Conservation (phyloP, 2,329 filamentous ascomycete genomes). For the Pseudogymnoascus sp. region DNA sequence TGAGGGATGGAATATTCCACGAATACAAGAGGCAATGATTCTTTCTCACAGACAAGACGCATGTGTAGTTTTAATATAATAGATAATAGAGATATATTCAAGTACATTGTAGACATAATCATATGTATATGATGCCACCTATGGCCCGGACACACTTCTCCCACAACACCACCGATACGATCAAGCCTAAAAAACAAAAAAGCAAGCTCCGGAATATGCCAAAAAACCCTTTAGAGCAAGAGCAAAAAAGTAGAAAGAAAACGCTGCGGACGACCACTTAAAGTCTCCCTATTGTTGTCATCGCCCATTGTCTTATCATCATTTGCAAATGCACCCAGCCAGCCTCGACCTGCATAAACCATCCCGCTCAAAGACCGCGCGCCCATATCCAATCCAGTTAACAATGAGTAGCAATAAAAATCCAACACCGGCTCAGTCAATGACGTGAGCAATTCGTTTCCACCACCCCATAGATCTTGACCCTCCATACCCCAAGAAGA, state of each 20-base stretch:
- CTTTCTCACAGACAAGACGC: not conserved
- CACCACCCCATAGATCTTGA: constrained; percentile 19
- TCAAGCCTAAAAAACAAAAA: not conserved
- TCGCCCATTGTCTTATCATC: constrained; percentile 9
- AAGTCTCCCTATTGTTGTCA: not conserved
- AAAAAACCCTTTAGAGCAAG: constrained; percentile 2
- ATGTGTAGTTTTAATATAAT: not conserved
- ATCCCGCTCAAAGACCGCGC: constrained; percentile 1
- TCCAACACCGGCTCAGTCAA: constrained; percentile 23
- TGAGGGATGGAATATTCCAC: not conserved
- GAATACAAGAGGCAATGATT: not conserved
- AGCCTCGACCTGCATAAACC: not conserved
- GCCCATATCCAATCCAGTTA: not conserved
- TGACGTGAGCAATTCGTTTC: constrained; percentile 17
- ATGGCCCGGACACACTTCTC: not conserved
- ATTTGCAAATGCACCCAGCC: constrained; percentile 6
- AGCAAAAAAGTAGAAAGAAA: not conserved
- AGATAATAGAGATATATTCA: constrained; percentile 4
- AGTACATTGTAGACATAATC: constrained; percentile 1
- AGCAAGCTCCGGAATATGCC: not conserved
- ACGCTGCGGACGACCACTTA: constrained; percentile 3
- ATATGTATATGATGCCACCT: constrained; percentile 7
- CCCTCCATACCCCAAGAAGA: constrained; percentile 24
- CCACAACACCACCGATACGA: not conserved
- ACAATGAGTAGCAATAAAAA: constrained; percentile 1